Evolutionary conservation across 2,329 filamentous ascomycete genomes (phyloP), one percentile per base, ranked within the genome.

Genomic region (Rutstroemia sydowiana): DNA sequence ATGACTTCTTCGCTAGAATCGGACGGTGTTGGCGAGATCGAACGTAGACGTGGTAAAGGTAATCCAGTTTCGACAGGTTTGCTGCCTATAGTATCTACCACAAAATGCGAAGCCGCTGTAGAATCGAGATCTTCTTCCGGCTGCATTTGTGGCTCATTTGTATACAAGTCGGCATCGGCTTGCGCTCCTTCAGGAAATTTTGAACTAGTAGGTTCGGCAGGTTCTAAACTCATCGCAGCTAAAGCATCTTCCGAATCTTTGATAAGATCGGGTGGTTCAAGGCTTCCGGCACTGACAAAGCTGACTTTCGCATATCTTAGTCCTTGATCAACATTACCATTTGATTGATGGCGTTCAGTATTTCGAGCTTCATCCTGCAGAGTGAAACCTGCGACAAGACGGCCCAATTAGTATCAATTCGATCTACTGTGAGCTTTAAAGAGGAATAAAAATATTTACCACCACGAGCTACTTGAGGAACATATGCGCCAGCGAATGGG

Each of bases 1-100:
- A 90, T 81, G 5, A 88, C 72, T 57, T 95, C 88, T 44, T 87
- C 86, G 61, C 84, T 86, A 0, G 85, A 87, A 57, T 81, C 75
- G 0, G 75, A 76, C 6, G 63, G 62, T 2, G 69, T 69, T 14
- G 70, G 70, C 18, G 67, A 68, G 9, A 53, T 43, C 14, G 63
- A 58, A 13, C 63, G 62, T 32, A 65, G 49, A 23, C 53, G 51
- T 5, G 66, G 66, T 44, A 66, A 57, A 8, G 65, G 55, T 16
- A 69, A 52, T 5, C 64, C 65, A 7, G 68, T 69, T 4, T 65
- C 40, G 8, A 62, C 45, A 20, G 53, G 56, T 18, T 53, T 49
- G 40, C 63, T 62, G 4, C 67, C 69, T 16, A 57, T 48, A 2
- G 63, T 57, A 48, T 74, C 71, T 32, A 70, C 60, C 34, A 71